Evolutionary conservation across 2,329 filamentous ascomycete genomes (phyloP), one percentile per base, ranked within the genome.

Genomic region (Cercospora brassicicola): DNA sequence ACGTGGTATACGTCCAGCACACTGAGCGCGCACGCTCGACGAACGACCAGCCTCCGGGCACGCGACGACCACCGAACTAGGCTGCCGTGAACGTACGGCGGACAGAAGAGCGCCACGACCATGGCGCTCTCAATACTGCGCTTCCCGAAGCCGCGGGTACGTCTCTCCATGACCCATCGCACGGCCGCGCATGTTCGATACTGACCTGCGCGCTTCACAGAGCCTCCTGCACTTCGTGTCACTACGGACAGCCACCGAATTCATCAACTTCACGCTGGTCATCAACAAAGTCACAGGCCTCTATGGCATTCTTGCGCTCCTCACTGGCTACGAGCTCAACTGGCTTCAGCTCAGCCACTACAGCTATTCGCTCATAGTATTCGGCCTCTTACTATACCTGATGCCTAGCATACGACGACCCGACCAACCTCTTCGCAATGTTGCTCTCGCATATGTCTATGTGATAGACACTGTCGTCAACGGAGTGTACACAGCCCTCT

Each of bases 231-330:
- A 92, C 78, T 84, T 93, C 76, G 90, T 97, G 84, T 92, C 91
- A 77, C 88, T 97, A 64, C 91, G 92, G 75, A 94, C 92, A 36
- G 94, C 92, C 73, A 90, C 92, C 57, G 92, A 95, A 74, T 86
- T 97, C 76, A 93, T 97, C 75, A 89, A 91, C 4, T 85, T 95
- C 69, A 89, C 91, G 10, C 87, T 96, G 71, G 85, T 96, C 65
- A 90, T 97, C 82, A 97, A 97, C 85, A 97, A 97, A 81, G 88
- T 94, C 73, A 94, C 92, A 60, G 94, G 93, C 67, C 85, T 97
- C 73, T 97, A 96, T 81, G 94, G 94, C 72, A 85, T 97, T 53
- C 89, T 97, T 73, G 93, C 94, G 67, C 87, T 97, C 73, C 84
- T 97, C 72, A 96, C 94, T 26, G 94, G 94, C 78, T 93, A 92